phyloP scores from a whole-genome alignment of 164 flowering plant genomes.

The Pachysandra terminalis region DNA sequence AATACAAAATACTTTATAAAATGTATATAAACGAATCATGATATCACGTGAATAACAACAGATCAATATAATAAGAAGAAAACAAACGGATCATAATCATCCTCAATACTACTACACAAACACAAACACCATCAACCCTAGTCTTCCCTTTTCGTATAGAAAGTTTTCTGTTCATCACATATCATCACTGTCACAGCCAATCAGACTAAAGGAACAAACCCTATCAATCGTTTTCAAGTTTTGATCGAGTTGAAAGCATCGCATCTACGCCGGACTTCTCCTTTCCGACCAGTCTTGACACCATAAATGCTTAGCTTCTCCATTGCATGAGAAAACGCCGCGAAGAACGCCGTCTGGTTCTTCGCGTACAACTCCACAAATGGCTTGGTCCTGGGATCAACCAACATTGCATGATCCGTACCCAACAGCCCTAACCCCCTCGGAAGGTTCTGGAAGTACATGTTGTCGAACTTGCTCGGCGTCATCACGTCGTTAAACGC shows the following conservation, averaged over 20 bases:
- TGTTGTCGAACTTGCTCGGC: conserved; percentile 66
- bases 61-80: no score
- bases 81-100: no score
- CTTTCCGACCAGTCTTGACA: conserved; percentile 43
- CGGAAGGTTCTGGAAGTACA: conserved; percentile 49
- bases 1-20: no score
- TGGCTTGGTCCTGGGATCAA: conserved; percentile 49
- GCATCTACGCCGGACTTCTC: conserved; percentile 61
- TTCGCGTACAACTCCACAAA: conserved; percentile 47
- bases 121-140: no score
- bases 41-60: no score
- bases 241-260: conserved; percentile 41
- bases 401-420: conserved; percentile 36
- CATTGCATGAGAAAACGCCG: conserved; percentile 53
- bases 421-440: conserved; percentile 53
- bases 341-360: conserved; percentile 46
- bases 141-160: no score
- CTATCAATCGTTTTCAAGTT: background rate
- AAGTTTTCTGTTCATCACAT: no score
- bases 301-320: conserved; percentile 44
- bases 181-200: no score
- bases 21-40: no score
- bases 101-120: no score
- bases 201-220: background rate
- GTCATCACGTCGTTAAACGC: conserved; percentile 66